Evolutionary conservation across 495 filamentous ascomycete genomes (phyloP), one percentile per base, ranked within the genome.

Genomic region (Recurvomyces mirabilis): DNA sequence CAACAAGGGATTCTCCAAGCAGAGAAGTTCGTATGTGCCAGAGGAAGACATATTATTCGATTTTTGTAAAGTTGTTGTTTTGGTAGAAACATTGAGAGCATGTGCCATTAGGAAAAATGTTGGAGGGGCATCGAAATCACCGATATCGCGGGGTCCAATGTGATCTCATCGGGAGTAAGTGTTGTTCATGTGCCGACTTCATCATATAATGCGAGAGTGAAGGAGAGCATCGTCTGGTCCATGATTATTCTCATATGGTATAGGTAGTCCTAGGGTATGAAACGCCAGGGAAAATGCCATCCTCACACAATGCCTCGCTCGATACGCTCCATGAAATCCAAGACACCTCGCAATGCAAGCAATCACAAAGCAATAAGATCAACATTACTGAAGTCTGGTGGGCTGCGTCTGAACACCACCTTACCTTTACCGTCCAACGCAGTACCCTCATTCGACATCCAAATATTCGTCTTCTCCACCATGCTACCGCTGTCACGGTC

Each of bases 1-100:
- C 52, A 98, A 81, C 53, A 98, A 75, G 61, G 91, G 91, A 65
- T 98, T 98, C 78, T 94, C 91, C 58, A 98, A 65, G 67, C 82
- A 87, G 49, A 94, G 69, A 48, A 98, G 78, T 63, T 79, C 71
- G 68, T 81, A 96, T 17, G 14, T 21, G 4, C 2, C 14, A 17
- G 12, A 5, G 21, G 29, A 28, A 20, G 30, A 9, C n/a, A 33
- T 21, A 17, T 36, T 43, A 30, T 19, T 17, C 13, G 19, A 35
- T 43, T 37, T 18, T 24, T 31, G 25, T 47, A 34, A 1, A 29
- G 3, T 39, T 40, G 22, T 33, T 17, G n/a, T 30, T 15, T 37
- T 26, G 5, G n/a, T 30, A 25, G 25, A 42, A 20, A 20, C 26
- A 2, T 4, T 15, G 2, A n/a, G n/a, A n/a, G n/a, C n/a, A n/a